Base-by-base conservation (phyloP, 352 stramenopile genomes). In the Phytophthora idaei region DNA sequence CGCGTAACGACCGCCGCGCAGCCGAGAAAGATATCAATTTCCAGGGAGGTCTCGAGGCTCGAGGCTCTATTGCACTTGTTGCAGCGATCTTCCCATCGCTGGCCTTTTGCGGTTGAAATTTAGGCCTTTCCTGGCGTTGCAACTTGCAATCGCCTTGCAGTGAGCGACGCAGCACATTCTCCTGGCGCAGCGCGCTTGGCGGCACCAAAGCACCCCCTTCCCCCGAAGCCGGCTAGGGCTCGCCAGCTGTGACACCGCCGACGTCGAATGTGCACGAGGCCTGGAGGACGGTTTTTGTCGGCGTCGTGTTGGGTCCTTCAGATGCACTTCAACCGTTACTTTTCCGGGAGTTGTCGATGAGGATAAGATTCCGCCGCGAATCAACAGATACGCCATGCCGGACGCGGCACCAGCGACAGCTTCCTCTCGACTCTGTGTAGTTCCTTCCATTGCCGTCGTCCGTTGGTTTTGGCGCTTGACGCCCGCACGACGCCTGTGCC, bases 291-390 rank as follows among this genome's bases (percentile, higher is more conserved):
- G n/a, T 67, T 46, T 68, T 41, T 72, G 34, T 55, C 41, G 37
- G n/a, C n/a, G 36, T 63, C 49, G 42, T 52, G 29, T 53, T 54
- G 51, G 37, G 55, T 49, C 46, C 54, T 60, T 27, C 36, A 47
- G 49, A 45, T 63, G 31, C 57, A 61, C 64, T 71, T 71, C 64
- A 71, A 63, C 64, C 48, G 56, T 65, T 65, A 56, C 27, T 46
- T 41, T 61, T 56, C 42, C 25, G 8, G 37, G 48, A 66, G 37
- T 47, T 21, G 50, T 55, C 32, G 32, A 49, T 25, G 25, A 50
- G 63, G 31, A 53, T 56, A 41, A 70, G 56, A 66, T 70, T 69
- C 47, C 47, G 31, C 9, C 4, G 41, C 27, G 62, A 65, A 70
- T 70, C 63, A 3, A n/a, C 11, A 66, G 47, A 70, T 70, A 58